Evolutionary conservation across 768 basidiomycete genomes (phyloP), one percentile per base, ranked within the genome.

Genomic region (Termitomyces sp.): DNA sequence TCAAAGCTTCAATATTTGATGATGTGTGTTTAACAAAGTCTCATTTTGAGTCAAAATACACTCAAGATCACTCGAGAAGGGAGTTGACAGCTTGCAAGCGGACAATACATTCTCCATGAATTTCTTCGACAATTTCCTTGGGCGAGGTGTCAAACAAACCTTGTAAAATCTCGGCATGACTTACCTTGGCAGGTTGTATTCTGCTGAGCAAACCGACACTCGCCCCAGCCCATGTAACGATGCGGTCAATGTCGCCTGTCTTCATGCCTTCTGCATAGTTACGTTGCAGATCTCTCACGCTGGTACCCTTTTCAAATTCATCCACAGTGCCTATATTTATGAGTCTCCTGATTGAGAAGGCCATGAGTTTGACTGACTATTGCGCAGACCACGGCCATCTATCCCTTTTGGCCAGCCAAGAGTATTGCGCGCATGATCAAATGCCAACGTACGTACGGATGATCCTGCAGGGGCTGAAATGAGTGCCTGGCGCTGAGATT

Each of bases 181-280:
- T 61, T 44, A 75, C 79, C 70, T 72, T 72, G 6, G 78, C 77
- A n/a, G 76, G 66, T 53, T 73, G 69, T 24, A 72, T 64, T 53
- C 64, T 70, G 22, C 75, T 73, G 71, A 88, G 80, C 50, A 83
- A 72, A 13, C 79, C 84, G 28, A 88, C 80, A 16, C 86, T 82
- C 42, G 80, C 77, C 44, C 88, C 89, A 14, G 86, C 81, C 89
- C 89, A 91, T 13, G 84, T 77, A 3, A 87, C 69, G 58, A 83
- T 76, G 44, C 83, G 74, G 56, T 76, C 73, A 10, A 73, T 66
- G 61, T 90, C 81, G 43, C 71, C 73, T 24, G 69, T 69, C 60
- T 70, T 72, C 8, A 71, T 67, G 6, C 77, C 85, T 54, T 79
- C 75, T n/a, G 65, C 65, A 59, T 79, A 83, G 61, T 74, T 80